Evolutionary conservation across 495 filamentous ascomycete species (phyloP).

Genomic region (Penicillium waksmanii): DNA sequence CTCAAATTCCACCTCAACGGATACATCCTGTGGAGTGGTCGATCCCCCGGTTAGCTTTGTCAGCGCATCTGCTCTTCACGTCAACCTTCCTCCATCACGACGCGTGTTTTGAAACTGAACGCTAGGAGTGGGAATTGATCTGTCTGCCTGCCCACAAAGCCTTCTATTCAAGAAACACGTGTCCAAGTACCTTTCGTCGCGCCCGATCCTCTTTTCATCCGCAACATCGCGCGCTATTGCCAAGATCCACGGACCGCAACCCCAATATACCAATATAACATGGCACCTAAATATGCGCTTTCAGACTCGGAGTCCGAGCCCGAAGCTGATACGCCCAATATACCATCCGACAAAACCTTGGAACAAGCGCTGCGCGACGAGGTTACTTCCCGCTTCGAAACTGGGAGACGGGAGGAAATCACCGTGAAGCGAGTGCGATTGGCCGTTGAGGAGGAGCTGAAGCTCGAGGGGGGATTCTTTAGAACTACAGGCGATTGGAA

Average conservation of each 20-base stretch:
- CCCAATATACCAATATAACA: slow-evolving; percentile 13
- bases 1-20: too few relatives aligned
- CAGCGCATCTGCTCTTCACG: background rate
- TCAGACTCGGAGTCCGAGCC: slow-evolving; percentile 42
- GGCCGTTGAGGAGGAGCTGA: slow-evolving; percentile 65
- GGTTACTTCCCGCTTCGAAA: slow-evolving; percentile 59
- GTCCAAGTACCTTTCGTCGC: background rate
- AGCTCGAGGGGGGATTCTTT: slow-evolving; percentile 71
- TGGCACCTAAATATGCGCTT: slow-evolving; percentile 41
- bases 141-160: background rate
- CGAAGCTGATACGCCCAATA: slow-evolving; percentile 9
- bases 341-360: slow-evolving; percentile 42
- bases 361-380: slow-evolving; percentile 62
- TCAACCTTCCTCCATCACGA: slow-evolving; percentile 3
- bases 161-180: background rate
- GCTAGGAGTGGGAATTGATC: background rate
- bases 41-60: slow-evolving; percentile 6
- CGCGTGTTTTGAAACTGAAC: background rate
- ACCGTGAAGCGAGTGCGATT: slow-evolving; percentile 77
- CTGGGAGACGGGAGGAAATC: slow-evolving; percentile 63
- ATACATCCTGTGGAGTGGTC: background rate
- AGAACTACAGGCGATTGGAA: slow-evolving; percentile 72
- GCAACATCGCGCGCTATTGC: background rate
- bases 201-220: background rate
- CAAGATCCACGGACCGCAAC: background rate